phyloP scores from a whole-genome alignment of 78 protist genomes.

The Chrysochromulina tobinii region DNA sequence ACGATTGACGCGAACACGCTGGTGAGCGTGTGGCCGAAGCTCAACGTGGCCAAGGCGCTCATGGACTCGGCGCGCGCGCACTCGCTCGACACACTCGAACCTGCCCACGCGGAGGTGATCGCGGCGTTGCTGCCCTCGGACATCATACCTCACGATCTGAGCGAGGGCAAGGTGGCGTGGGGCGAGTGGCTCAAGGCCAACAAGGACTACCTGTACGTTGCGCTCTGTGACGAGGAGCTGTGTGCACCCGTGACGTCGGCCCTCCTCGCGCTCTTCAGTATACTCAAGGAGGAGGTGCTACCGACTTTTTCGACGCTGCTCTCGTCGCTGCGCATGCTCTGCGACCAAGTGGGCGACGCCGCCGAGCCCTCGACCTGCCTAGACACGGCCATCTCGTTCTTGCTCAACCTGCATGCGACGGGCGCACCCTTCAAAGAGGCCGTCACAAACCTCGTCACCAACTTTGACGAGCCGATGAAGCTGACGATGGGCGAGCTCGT shows the following conservation, averaged over 20 bases:
- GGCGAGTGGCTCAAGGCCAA: neutral
- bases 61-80: neutral
- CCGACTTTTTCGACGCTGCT: conserved; percentile 10
- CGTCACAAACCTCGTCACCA: neutral
- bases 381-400: neutral
- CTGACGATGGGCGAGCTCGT: no score
- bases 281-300: neutral
- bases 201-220: conserved; percentile 3
- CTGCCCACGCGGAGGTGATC: neutral
- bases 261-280: neutral
- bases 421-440: neutral
- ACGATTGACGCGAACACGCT: neutral
- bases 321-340: conserved; percentile 18
- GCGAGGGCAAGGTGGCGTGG: neutral
- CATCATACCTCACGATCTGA: neutral
- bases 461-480: neutral
- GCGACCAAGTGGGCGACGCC: neutral
- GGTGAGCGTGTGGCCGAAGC: neutral
- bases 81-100: neutral
- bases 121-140: neutral
- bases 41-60: neutral
- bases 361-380: neutral
- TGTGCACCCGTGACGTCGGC: neutral
- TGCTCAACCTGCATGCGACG: neutral
- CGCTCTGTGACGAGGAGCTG: neutral